These are phyloP conservation scores for Cadophora sp. DNA, from an alignment of 2,329 filamentous ascomycete species.

Conservation along the genomic window DNA sequence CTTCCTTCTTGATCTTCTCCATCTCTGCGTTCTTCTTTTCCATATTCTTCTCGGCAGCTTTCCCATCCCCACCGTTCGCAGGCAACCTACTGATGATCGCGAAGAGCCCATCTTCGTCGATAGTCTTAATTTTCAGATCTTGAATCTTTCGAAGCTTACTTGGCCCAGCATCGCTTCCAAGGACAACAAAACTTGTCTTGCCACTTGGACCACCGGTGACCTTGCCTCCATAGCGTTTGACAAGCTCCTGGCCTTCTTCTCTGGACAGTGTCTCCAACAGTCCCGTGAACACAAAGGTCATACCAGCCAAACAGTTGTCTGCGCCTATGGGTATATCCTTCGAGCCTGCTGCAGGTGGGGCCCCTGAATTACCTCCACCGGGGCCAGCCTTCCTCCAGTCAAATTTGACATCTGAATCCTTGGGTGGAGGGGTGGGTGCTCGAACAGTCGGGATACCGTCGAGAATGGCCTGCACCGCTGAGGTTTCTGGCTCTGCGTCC, in stretches of 20 bases:
- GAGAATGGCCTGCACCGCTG: conserved; percentile 81
- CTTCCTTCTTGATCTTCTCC: conserved; percentile 80
- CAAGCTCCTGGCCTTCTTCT: conserved; percentile 83
- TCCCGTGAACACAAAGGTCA: conserved; percentile 96
- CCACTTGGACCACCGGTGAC: conserved; percentile 84
- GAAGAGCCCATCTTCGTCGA: conserved; percentile 92
- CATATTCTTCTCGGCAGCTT: conserved; percentile 83
- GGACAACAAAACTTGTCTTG: conserved; percentile 92
- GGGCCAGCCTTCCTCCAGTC: conserved; percentile 72
- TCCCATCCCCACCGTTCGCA: conserved; percentile 84
- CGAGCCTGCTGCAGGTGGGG: conserved; percentile 66
- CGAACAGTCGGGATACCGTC: conserved; percentile 85
- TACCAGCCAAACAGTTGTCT: conserved; percentile 87
- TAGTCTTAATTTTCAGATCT: conserved; percentile 82
- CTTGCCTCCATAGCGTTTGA: conserved; percentile 95
- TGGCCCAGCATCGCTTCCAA: conserved; percentile 90
- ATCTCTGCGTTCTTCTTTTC: conserved; percentile 87
- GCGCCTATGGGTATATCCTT: conserved; percentile 81
- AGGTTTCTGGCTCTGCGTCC: conserved; percentile 73
- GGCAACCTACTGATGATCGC: conserved; percentile 82
- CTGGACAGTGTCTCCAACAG: conserved; percentile 80
- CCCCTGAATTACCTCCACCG: conserved; percentile 66
- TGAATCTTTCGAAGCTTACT: conserved; percentile 90
- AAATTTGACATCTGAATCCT: conserved; percentile 76
- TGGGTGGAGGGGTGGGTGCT: conserved; percentile 82